phyloP scores from a whole-genome alignment of 768 basidiomycete genomes.

The Symmetrospora coprosmae region DNA sequence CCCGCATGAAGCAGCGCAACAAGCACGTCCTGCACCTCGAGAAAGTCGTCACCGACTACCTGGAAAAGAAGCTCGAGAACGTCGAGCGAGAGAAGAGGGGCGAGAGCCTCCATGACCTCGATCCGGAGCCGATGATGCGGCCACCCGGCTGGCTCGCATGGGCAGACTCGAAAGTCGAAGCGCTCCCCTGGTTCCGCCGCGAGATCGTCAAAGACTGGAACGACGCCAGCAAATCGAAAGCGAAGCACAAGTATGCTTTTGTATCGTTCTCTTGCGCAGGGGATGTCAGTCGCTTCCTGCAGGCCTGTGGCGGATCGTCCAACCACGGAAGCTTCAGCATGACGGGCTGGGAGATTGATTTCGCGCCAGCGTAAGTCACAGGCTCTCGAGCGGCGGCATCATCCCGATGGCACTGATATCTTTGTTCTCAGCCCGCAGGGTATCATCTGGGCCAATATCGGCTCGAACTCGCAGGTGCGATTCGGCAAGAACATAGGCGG shows the following conservation, averaged over 20 bases:
- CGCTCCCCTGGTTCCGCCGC: not conserved
- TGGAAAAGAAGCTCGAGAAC: not conserved
- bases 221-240: not conserved
- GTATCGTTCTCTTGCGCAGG: constrained; percentile 7
- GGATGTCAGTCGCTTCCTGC: not conserved
- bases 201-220: not conserved
- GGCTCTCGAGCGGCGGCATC: not conserved
- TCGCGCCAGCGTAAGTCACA: constrained; percentile 12
- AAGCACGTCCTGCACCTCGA: constrained; percentile 3
- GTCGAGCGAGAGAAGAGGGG: not conserved
- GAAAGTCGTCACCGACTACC: not conserved
- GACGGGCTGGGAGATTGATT: constrained; percentile 2
- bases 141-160: no score
- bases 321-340: no score
- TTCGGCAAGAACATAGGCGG: not conserved
- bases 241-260: not conserved
- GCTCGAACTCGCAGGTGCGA: not conserved
- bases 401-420: not conserved
- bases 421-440: not conserved
- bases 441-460: constrained; percentile 16
- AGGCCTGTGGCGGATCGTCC: not conserved
- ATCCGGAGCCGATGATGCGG: no score
- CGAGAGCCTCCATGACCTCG: not conserved
- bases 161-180: not conserved
- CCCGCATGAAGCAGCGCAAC: not conserved